These are phyloP conservation scores for Fusarium luffae DNA, from an alignment of 2,329 filamentous ascomycete species.

Conservation along the genomic window DNA sequence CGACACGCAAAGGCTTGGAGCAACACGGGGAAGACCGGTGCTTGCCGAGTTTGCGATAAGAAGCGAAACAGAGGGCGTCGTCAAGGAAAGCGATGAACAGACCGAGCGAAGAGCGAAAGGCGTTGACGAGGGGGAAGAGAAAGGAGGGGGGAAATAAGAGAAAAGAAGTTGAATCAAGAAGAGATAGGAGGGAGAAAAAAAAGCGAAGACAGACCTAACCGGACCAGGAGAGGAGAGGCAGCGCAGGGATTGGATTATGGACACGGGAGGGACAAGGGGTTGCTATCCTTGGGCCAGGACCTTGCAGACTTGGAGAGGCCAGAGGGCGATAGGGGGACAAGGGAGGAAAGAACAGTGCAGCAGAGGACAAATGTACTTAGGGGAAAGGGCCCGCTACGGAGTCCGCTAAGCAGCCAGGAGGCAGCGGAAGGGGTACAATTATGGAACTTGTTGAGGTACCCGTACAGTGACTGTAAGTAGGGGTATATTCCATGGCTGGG, in stretches of 20 bases:
- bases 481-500: neutral
- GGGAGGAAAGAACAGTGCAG: conserved; percentile 21
- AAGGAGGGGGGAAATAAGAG: conserved; percentile 39
- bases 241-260: conserved; percentile 43
- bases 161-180: conserved; percentile 43
- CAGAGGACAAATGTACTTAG: conserved; percentile 18
- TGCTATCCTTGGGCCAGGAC: conserved; percentile 38
- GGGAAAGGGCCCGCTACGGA: conserved; percentile 26
- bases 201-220: conserved; percentile 41
- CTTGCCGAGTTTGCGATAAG: conserved; percentile 38
- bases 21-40: conserved; percentile 37
- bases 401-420: conserved; percentile 34
- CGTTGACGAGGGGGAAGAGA: conserved; percentile 44
- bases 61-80: conserved; percentile 33
- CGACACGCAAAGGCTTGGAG: conserved; percentile 34
- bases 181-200: conserved; percentile 43
- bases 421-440: conserved; percentile 25
- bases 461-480: neutral
- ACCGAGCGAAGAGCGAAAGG: conserved; percentile 44
- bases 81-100: conserved; percentile 42
- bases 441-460: conserved; percentile 2
- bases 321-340: conserved; percentile 43
- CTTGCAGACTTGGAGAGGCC: conserved; percentile 28
- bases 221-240: conserved; percentile 41
- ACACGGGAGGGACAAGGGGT: conserved; percentile 46